A percentile compares a stretch with the other conserved stretches of the same genome.
phyloP scores from a whole-genome alignment of 148 eudicot species.

The Mesembryanthemum crystallinum region DNA sequence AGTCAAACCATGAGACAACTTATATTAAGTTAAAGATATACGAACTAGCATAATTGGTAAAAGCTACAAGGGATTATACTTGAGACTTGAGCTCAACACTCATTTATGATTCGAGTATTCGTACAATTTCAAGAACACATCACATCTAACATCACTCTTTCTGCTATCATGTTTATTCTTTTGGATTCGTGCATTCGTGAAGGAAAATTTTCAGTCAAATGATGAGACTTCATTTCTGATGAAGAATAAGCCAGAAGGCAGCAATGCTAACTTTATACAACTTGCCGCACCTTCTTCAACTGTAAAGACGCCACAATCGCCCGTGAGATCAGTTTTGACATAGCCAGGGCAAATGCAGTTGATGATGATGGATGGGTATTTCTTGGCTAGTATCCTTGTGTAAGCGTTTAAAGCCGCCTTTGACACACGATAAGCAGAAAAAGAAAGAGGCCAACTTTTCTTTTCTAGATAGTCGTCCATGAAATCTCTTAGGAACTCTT shows the following conservation, averaged over 20 bases:
- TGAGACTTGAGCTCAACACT: no score
- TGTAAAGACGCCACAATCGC: slow-evolving; percentile 20
- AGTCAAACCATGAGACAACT: no score
- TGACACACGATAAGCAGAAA: slow-evolving; percentile 30
- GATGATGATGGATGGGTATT: slow-evolving; percentile 30
- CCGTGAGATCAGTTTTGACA: slow-evolving; percentile 40
- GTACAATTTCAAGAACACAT: no score
- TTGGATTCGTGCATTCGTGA: no score
- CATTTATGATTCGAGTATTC: no score
- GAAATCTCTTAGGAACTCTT: slow-evolving; percentile 36
- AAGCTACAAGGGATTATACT: no score
- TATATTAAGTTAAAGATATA: no score
- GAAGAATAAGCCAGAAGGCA: slow-evolving; percentile 21
- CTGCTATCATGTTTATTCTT: no score
- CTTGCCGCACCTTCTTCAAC: slow-evolving; percentile 49
- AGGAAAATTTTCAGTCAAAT: no score
- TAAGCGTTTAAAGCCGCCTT: slow-evolving; percentile 46
- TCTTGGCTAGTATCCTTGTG: slow-evolving; percentile 41
- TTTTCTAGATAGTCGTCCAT: slow-evolving; percentile 22
- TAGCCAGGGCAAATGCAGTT: slow-evolving; percentile 52
- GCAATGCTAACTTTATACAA: slow-evolving; percentile 38
- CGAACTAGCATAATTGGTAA: no score
- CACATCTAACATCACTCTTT: no score
- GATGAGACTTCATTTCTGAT: not conserved
- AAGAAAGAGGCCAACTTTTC: slow-evolving; percentile 33